Conservation (phyloP, 257 asterid species). For the Craterostigma plantagineum region DNA sequence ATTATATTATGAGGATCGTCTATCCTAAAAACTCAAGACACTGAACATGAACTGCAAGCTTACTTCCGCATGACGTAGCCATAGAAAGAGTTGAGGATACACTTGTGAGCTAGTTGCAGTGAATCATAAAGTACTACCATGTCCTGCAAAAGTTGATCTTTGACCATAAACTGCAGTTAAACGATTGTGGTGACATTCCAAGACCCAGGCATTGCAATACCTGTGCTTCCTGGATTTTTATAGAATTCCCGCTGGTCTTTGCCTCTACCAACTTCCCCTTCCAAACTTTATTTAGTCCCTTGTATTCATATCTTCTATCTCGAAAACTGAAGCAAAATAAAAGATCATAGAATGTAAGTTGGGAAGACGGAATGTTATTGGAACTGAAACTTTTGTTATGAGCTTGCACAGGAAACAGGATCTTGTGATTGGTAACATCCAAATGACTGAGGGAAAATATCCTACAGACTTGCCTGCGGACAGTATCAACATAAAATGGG, state of each 20-base stretch:
- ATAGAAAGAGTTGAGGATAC: conserved; percentile 94
- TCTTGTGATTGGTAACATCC: conserved; percentile 4
- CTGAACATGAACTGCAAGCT: conserved; percentile 7
- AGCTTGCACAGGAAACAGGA: conserved; percentile 5
- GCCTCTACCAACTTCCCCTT: conserved; percentile 92
- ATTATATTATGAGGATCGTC: conserved; percentile 7
- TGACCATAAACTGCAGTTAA: conserved; percentile 9
- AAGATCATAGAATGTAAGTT: conserved; percentile 5
- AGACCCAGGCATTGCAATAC: conserved; percentile 23
- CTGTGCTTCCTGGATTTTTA: conserved; percentile 94
- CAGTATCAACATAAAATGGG: conserved; percentile 94
- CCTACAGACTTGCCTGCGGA: conserved; percentile 55
- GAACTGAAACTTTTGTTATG: too few relatives aligned
- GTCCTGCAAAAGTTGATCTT: conserved; percentile 40
- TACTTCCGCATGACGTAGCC: conserved; percentile 99
- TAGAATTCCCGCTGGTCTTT: conserved; percentile 78
- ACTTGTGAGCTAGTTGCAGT: conserved; percentile 94
- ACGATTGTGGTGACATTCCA: conserved; percentile 4
- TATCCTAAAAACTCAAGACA: neutral
- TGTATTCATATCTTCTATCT: conserved; percentile 95
- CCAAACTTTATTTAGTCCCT: conserved; percentile 94
- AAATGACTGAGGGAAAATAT: too few relatives aligned
- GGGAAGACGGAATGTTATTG: too few relatives aligned
- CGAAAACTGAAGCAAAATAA: conserved; percentile 53
- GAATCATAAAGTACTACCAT: conserved; percentile 92